These are phyloP conservation scores for Salix koriyanagi DNA, from an alignment of 345 rosid species.

Conservation along the genomic window DNA sequence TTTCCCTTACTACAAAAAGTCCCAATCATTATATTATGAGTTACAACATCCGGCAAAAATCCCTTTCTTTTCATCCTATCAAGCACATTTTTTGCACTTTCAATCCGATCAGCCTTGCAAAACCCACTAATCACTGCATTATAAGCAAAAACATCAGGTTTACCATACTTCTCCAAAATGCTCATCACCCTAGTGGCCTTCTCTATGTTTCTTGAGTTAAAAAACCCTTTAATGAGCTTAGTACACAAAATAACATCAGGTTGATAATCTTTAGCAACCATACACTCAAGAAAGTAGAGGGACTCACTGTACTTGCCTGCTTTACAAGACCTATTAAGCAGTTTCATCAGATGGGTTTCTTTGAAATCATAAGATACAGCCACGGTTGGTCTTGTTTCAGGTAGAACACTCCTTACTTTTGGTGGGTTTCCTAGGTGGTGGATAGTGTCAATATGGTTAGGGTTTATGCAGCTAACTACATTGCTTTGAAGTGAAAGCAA, in stretches of 20 bases:
- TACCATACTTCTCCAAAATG: constrained; percentile 59
- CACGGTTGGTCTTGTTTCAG: constrained; percentile 45
- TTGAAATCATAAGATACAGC: constrained; percentile 49
- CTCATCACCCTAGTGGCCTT: constrained; percentile 73
- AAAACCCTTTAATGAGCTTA: constrained; percentile 72
- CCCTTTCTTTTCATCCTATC: constrained; percentile 70
- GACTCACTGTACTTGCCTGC: constrained; percentile 58
- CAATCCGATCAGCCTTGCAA: constrained; percentile 64
- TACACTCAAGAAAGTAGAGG: constrained; percentile 62
- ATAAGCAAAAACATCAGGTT: constrained; percentile 75
- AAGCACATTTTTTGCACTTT: constrained; percentile 52
- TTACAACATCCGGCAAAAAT: constrained; percentile 65
- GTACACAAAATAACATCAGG: constrained; percentile 76
- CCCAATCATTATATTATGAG: constrained; percentile 77
- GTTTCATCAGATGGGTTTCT: constrained; percentile 53
- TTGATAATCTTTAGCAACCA: constrained; percentile 53
- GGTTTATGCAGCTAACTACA: constrained; percentile 21
- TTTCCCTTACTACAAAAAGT: constrained; percentile 67
- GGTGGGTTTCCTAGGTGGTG: constrained; percentile 14
- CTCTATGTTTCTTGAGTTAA: constrained; percentile 43
- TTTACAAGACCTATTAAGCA: constrained; percentile 54
- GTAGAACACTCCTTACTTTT: constrained; percentile 14
- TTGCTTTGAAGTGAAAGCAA: constrained; percentile 24
- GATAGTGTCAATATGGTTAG: background rate
- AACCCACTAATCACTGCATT: constrained; percentile 81